A percentile compares a stretch with the other conserved stretches of the same genome.
These are phyloP conservation scores for Serendipita sp. DNA, from an alignment of 768 basidiomycete species.

Conservation along the genomic window DNA sequence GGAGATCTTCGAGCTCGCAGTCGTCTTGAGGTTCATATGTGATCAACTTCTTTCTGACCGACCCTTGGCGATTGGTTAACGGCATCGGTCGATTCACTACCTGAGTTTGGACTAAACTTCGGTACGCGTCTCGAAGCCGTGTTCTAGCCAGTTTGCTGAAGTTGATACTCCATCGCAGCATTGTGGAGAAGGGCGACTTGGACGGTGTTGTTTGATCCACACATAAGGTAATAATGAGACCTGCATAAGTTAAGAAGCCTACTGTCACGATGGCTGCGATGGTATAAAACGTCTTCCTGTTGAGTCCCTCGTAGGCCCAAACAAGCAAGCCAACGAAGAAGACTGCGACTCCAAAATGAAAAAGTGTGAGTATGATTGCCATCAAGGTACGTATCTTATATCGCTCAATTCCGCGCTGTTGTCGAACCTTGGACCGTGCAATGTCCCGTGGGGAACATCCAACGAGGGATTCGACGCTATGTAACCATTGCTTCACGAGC, in stretches of 20 bases:
- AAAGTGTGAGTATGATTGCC: not conserved
- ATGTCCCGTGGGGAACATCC: not conserved
- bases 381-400: not conserved
- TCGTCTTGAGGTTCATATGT: no score
- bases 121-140: no score
- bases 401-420: not conserved
- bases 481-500: constrained; percentile 7
- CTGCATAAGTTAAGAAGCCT: not conserved
- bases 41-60: no score
- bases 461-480: not conserved
- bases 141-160: no score
- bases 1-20: no score
- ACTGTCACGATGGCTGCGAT: not conserved
- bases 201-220: not conserved
- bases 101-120: no score
- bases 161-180: no score
- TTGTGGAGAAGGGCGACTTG: not conserved
- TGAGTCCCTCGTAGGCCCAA: not conserved
- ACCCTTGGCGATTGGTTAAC: no score
- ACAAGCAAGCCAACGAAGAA: not conserved
- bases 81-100: no score
- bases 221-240: not conserved
- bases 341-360: constrained; percentile 1
- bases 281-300: not conserved
- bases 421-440: not conserved